A percentile compares a stretch with the other conserved stretches of the same genome.
Conservation (phyloP, 768 basidiomycete genomes). For the Amanita pallidorosea region DNA sequence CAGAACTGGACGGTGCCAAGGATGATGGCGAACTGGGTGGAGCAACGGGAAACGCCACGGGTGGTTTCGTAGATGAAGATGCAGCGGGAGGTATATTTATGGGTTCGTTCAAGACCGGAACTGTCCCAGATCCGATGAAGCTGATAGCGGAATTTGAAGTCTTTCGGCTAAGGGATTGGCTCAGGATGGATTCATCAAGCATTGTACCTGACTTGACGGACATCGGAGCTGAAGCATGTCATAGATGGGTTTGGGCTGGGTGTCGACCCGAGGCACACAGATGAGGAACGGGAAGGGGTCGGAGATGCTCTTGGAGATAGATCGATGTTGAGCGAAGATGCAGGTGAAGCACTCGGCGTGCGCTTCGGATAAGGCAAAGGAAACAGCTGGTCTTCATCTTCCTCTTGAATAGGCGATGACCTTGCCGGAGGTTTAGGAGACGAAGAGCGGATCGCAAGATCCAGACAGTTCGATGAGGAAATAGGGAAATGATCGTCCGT, state of each 20-base stretch:
- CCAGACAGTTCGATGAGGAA: neutral
- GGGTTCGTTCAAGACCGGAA: neutral
- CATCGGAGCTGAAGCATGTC: conserved; percentile 11
- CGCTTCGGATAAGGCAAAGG: conserved; percentile 50
- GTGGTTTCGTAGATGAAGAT: neutral
- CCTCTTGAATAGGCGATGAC: conserved; percentile 37
- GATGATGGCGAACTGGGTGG: neutral
- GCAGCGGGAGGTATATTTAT: neutral
- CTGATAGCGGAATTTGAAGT: neutral
- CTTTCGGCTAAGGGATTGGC: neutral
- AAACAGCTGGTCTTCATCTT: conserved; percentile 46
- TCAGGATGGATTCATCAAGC: conserved; percentile 8
- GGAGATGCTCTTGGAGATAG: conserved; percentile 12
- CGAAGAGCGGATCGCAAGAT: neutral
- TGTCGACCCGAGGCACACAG: neutral
- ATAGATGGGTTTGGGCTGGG: conserved; percentile 25
- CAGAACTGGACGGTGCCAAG: neutral
- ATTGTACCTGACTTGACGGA: conserved; percentile 3
- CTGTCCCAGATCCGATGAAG: neutral
- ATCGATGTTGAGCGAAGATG: conserved; percentile 10
- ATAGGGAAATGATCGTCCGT: conserved; percentile 4
- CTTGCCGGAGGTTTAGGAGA: conserved; percentile 7
- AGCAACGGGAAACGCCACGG: neutral
- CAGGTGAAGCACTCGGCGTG: conserved; percentile 31
- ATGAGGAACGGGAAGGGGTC: conserved; percentile 7